These are phyloP conservation scores for Sisymbrium altissimum DNA, from an alignment of 345 rosid species.

Conservation along the genomic window DNA sequence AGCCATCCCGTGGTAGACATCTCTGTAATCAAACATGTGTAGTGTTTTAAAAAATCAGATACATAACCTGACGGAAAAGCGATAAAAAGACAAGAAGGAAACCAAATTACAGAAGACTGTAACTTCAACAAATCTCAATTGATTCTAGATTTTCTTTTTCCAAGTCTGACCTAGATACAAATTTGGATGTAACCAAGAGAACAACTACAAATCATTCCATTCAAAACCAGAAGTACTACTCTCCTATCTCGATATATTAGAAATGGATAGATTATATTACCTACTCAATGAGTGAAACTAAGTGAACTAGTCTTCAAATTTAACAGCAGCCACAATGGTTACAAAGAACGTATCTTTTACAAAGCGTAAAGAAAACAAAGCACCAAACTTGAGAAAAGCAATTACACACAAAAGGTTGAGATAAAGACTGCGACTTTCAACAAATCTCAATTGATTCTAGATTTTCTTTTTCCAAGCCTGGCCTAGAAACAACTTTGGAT, in stretches of 20 bases:
- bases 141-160: neutral
- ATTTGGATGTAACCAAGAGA: neutral
- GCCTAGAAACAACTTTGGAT: neutral
- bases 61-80: neutral
- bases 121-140: neutral
- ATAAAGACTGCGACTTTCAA: neutral
- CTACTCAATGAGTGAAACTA: conserved; percentile 8
- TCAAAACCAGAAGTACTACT: neutral
- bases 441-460: neutral
- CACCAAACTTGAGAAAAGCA: too few relatives aligned
- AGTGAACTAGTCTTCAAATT: neutral
- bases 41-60: neutral
- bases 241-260: neutral
- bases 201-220: neutral
- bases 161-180: neutral
- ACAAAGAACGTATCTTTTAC: neutral
- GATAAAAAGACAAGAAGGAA: neutral
- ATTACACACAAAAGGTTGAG: neutral
- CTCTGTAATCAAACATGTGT: conserved; percentile 46
- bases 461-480: neutral
- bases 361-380: neutral
- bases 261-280: too few relatives aligned
- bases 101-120: neutral
- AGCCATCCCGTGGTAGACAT: conserved; percentile 74
- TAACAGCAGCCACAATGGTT: conserved; percentile 1